A percentile compares a stretch with the other conserved stretches of the same genome.
Evolutionary conservation across 306 rosid genomes (phyloP).

Genomic region (Begonia loranthoides): DNA sequence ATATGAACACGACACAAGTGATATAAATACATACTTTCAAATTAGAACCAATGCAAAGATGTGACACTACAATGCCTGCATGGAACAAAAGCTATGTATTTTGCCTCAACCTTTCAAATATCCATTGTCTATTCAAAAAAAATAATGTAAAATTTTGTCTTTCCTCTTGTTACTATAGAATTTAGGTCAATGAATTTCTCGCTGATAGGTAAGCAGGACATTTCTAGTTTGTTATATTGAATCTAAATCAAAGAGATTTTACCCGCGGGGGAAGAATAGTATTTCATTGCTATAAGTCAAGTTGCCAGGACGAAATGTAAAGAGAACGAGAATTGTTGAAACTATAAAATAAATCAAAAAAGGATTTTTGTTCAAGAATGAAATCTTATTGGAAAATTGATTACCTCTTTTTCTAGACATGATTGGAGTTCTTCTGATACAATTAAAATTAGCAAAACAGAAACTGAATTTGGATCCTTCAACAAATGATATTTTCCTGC

Average conservation of each 20-base stretch:
- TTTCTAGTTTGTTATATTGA: too few species aligned
- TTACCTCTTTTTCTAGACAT: constrained; percentile 44
- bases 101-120: too few species aligned
- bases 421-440: constrained; percentile 38
- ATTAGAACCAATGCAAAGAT: background rate
- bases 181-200: background rate
- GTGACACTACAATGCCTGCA: background rate
- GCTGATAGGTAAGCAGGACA: too few species aligned
- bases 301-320: too few species aligned
- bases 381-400: background rate
- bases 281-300: too few species aligned
- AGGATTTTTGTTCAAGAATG: background rate
- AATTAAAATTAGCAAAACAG: constrained; percentile 26
- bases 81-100: background rate
- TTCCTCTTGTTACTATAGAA: background rate
- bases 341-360: background rate
- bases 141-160: background rate
- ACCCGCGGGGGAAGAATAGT: too few species aligned
- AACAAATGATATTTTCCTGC: constrained; percentile 24
- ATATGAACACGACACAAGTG: background rate
- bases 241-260: too few species aligned
- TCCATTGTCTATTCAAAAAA: background rate
- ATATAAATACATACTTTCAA: background rate
- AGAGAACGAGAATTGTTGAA: background rate
- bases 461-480: constrained; percentile 31